Percentiles rank a stretch among this genome's conserved stretches.
Evolutionary conservation across 148 eudicot genomes (phyloP).

Genomic region (Rhododendron vialii): DNA sequence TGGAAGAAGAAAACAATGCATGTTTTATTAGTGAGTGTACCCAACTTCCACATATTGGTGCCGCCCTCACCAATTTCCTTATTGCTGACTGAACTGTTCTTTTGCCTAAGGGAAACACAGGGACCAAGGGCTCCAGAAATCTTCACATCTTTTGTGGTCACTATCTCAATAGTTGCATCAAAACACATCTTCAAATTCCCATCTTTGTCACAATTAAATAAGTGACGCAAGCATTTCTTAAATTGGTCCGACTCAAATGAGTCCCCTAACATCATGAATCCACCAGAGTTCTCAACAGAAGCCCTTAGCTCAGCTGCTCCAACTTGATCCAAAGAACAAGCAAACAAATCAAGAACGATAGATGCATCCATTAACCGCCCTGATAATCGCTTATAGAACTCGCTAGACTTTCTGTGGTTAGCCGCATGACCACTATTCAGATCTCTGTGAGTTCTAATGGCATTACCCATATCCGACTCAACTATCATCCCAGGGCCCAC

Average conservation of each 20-base stretch:
- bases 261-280: conserved; percentile 86
- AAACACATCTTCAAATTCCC: conserved; percentile 80
- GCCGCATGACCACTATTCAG: conserved; percentile 58
- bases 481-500: conserved; percentile 88
- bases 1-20: conserved; percentile 87
- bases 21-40: conserved; percentile 66
- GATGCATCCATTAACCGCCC: conserved; percentile 62
- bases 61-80: conserved; percentile 79
- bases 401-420: conserved; percentile 51
- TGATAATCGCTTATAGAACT: conserved; percentile 58
- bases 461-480: conserved; percentile 44
- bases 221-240: conserved; percentile 65
- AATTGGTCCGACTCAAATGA: conserved; percentile 81
- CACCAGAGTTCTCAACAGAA: conserved; percentile 82
- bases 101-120: conserved; percentile 65
- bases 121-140: conserved; percentile 95
- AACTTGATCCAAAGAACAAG: conserved; percentile 97
- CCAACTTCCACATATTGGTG: conserved; percentile 75
- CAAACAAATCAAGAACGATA: conserved; percentile 85
- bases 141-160: conserved; percentile 77
- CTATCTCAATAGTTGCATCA: conserved; percentile 79
- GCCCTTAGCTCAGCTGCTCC: conserved; percentile 82
- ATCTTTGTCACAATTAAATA: conserved; percentile 56
- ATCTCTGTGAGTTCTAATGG: conserved; percentile 89
- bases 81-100: conserved; percentile 57